Evolutionary conservation across 1,284 basidiomycete species (phyloP).

Genomic region (Ustilago shanxiensis): DNA sequence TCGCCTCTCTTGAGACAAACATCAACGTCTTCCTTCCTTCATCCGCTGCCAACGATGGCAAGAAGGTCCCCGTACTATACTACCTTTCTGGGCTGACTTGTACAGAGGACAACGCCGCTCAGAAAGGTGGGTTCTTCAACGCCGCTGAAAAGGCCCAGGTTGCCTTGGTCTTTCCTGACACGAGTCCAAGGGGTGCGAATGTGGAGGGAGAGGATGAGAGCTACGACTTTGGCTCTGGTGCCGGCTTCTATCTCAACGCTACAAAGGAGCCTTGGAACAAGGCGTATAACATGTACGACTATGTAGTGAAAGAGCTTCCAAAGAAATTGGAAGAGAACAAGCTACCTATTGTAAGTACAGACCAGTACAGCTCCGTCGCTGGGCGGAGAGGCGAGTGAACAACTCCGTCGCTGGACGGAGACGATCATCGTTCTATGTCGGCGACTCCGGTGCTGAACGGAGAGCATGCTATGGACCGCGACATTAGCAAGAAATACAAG

Average conservation of each 20-base stretch:
- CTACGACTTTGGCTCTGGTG: constrained; percentile 75
- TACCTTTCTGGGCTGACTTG: constrained; percentile 95
- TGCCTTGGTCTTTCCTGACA: constrained; percentile 95
- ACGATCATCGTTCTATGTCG: too few relatives aligned
- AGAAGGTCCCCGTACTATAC: constrained; percentile 81
- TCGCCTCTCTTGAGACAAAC: constrained; percentile 83
- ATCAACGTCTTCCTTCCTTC: constrained; percentile 93
- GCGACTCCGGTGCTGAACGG: neutral
- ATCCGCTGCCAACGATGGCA: constrained; percentile 71
- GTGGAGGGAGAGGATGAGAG: constrained; percentile 84
- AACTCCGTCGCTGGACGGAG: too few relatives aligned
- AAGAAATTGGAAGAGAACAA: constrained; percentile 30
- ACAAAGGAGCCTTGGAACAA: constrained; percentile 63
- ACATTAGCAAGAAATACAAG: neutral
- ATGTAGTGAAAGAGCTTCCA: constrained; percentile 60
- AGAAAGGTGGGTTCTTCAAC: constrained; percentile 65
- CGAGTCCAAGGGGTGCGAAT: constrained; percentile 91
- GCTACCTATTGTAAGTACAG: constrained; percentile 55
- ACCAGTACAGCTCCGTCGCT: too few relatives aligned
- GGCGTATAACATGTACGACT: constrained; percentile 67
- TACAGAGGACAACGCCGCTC: constrained; percentile 88
- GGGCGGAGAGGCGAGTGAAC: too few relatives aligned
- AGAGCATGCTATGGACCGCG: too few relatives aligned
- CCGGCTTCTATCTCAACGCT: constrained; percentile 68
- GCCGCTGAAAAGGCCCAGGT: constrained; percentile 73